Conservation (phyloP, 108 stramenopile genomes). For the Ochromonas danica region DNA sequence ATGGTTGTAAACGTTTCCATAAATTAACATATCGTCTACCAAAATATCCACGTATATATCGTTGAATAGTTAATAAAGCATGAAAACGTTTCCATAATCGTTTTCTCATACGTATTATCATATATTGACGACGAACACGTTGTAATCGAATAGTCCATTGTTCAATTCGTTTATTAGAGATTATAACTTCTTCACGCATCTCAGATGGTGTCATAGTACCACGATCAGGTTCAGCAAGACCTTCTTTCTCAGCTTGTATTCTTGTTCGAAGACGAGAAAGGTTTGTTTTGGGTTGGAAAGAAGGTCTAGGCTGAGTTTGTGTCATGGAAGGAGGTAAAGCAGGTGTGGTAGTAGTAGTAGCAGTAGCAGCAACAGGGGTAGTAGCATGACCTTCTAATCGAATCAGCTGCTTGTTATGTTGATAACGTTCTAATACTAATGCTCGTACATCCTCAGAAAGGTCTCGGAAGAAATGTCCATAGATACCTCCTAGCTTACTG, state of each 20-base stretch:
- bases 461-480: conserved; percentile 23
- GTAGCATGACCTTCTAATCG: not conserved
- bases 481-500: conserved; percentile 7
- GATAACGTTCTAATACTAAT: not conserved
- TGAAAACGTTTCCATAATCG: not conserved
- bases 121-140: not conserved
- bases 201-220: not conserved
- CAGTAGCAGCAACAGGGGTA: not conserved
- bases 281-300: not conserved
- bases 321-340: not conserved
- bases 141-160: not conserved
- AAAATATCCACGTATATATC: not conserved
- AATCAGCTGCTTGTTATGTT: conserved; percentile 8
- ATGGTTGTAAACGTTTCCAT: not conserved
- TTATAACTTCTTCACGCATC: not conserved
- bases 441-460: not conserved
- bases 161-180: conserved; percentile 18
- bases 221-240: not conserved
- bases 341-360: not conserved
- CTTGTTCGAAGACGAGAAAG: not conserved
- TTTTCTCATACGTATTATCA: not conserved
- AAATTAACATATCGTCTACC: not conserved
- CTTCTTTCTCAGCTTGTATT: not conserved
- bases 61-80: conserved; percentile 11
- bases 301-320: not conserved